Evolutionary conservation across 768 basidiomycete species (phyloP).

Genomic region (Daedaleopsis nitida): DNA sequence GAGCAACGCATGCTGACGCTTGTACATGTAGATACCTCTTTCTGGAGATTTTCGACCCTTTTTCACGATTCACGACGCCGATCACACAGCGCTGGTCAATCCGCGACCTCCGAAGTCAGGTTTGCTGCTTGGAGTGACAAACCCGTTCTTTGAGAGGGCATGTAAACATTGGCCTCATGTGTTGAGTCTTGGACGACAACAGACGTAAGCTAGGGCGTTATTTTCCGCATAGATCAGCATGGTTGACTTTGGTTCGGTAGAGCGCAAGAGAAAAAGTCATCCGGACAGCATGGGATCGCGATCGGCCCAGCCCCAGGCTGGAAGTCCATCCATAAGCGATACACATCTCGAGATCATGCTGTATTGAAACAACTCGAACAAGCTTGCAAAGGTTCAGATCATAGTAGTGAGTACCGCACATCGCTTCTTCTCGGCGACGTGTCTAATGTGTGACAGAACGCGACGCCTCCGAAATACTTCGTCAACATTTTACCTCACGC

Average conservation of each 20-base stretch:
- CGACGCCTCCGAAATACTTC: conserved; percentile 64
- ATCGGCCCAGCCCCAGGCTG: conserved; percentile 65
- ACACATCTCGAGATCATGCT: conserved; percentile 80
- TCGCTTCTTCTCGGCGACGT: no score
- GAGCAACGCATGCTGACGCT: neutral
- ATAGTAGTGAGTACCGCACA: conserved; percentile 47
- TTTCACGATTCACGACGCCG: conserved; percentile 95
- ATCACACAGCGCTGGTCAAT: conserved; percentile 74
- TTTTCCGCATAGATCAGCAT: neutral
- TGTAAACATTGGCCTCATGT: conserved; percentile 88
- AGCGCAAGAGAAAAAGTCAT: neutral
- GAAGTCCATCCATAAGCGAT: conserved; percentile 79
- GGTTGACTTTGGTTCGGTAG: neutral
- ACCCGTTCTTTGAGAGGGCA: conserved; percentile 80
- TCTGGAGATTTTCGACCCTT: conserved; percentile 89
- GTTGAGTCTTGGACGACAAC: conserved; percentile 62
- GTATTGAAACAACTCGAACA: conserved; percentile 74
- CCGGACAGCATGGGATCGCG: conserved; percentile 24
- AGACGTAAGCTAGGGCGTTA: conserved; percentile 38
- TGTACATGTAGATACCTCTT: conserved; percentile 65
- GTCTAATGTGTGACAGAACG: conserved; percentile 43
- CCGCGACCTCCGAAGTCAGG: conserved; percentile 80
- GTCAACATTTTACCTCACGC: conserved; percentile 81
- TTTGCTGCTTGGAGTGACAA: conserved; percentile 81
- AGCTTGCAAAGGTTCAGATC: conserved; percentile 51